Base-by-base conservation (phyloP, 371 early-diverging fungal species). In the Funneliformis caledonium region DNA sequence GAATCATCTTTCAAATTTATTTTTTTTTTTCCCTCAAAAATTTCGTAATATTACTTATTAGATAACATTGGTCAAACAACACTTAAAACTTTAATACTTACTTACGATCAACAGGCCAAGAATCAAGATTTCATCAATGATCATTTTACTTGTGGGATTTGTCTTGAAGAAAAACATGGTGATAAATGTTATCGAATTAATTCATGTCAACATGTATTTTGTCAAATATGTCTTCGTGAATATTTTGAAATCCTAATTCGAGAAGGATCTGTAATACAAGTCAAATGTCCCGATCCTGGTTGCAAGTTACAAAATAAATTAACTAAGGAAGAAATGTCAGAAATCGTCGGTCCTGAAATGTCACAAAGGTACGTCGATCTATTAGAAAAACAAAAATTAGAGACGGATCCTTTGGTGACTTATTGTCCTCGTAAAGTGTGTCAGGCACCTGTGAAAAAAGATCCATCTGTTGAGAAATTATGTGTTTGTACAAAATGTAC, bases 201-300 rank as follows among this genome's bases (percentile, higher is more conserved):
- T 47, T 50, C 47, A 68, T 83, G 83, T 64, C 59, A 61, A 52
- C 82, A 83, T 78, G 80, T 83, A 22, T 83, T 77, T 72, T 83
- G 83, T 67, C 74, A 62, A 59, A 43, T 62, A 1, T 83, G 81
- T 73, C 61, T 83, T 14, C 31, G 65, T 61, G 79, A 74, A 73
- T 83, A 79, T 76, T 81, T 83, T 68, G 50, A 12, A 22, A 80
- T 83, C 76, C 33, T 81, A 9, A 81, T 83, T 70, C 60, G 77
- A 4, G 81, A 83, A 72, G 83, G 83, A 12, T 75, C 80, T 56
- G 72, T 81, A 4, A 61, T 68, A 14, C 65, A 81, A 47, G 80
- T 81, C 4, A 79, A 78, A 52, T 83, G 83, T 76, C 82, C 83
- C 11, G 80, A 83, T 45, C 61, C 52, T 45, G 79, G 72, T 33